Evolutionary conservation across 2,329 filamentous ascomycete genomes (phyloP), one percentile per base, ranked within the genome.

Genomic region (Westerdykella ornata): DNA sequence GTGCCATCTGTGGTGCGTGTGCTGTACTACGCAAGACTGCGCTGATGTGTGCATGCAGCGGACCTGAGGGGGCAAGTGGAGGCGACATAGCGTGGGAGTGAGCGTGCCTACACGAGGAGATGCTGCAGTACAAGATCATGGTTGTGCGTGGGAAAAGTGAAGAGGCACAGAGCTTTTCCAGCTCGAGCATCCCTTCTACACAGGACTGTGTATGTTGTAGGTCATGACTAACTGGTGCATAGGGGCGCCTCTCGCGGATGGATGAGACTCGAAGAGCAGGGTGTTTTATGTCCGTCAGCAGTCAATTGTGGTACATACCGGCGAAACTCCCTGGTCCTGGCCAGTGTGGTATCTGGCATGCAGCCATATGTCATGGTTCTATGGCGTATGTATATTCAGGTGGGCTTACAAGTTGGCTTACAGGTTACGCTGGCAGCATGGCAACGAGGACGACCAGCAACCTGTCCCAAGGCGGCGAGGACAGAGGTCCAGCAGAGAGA

Each of bases 21-120:
- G 49, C 44, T 36, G 49, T 56, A 57, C 51, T 48, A 50, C 51
- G 50, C 52, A 53, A 47, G 51, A 48, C 38, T 26, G 49, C 48
- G 51, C 52, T 49, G 45, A 54, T 54, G 51, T n/a, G n/a, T 43
- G 47, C 53, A 57, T 52, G 51, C 51, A 57, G 42, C 37, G 35
- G 38, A 42, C 36, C 49, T 38, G 46, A 52, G 47, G 43, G 37
- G 46, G 46, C 35, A 17, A 48, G 42, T 22, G 38, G 43, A 16
- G 35, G 42, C 39, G 41, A 41, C 38, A 44, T 45, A 47, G 44
- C 45, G 48, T 43, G 47, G 46, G 47, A 41, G 44, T 51, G 44
- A 37, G 41, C 38, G 41, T 35, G 43, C 46, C 42, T 53, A 51
- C 56, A 57, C 57, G 54, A 61, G 56, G 55, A 57, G 51, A 45